Conservation (phyloP, 2,329 filamentous ascomycete genomes). For the Ophiostoma perfectum region DNA sequence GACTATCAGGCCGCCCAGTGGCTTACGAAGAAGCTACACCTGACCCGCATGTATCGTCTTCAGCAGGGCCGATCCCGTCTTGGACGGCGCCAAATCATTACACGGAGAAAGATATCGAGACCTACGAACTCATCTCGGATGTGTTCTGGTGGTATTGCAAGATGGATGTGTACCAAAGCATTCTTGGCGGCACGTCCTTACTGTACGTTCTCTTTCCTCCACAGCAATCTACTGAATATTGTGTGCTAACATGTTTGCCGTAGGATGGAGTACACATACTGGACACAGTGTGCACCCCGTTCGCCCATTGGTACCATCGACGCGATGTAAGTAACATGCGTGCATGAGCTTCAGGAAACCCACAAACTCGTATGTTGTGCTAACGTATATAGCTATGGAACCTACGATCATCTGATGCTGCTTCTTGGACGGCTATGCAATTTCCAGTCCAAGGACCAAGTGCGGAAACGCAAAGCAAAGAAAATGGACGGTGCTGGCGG, state of each 20-base stretch:
- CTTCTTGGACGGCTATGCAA: slow-evolving; percentile 73
- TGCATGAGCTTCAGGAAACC: neutral
- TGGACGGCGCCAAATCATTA: slow-evolving; percentile 29
- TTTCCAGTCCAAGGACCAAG: slow-evolving; percentile 71
- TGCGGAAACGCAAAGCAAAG: slow-evolving; percentile 67
- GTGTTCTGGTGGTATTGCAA: slow-evolving; percentile 95
- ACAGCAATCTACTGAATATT: neutral
- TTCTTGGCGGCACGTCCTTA: slow-evolving; percentile 76
- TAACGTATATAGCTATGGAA: slow-evolving; percentile 58
- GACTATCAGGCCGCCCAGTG: slow-evolving; percentile 39
- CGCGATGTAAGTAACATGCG: slow-evolving; percentile 53
- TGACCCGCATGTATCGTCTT: neutral
- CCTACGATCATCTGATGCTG: slow-evolving; percentile 80
- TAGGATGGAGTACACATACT: slow-evolving; percentile 73
- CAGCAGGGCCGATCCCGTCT: neutral
- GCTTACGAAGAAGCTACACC: slow-evolving; percentile 34
- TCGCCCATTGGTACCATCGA: slow-evolving; percentile 71
- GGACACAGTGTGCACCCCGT: slow-evolving; percentile 83
- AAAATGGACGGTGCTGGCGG: slow-evolving; percentile 33
- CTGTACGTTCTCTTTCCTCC: slow-evolving; percentile 55
- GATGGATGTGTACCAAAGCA: slow-evolving; percentile 87
- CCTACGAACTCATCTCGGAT: slow-evolving; percentile 76
- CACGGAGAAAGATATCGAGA: slow-evolving; percentile 62
- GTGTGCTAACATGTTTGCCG: neutral
- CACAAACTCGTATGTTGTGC: neutral